Base-by-base conservation (phyloP, 2,329 filamentous ascomycete species). In the Talaromyces marneffei region DNA sequence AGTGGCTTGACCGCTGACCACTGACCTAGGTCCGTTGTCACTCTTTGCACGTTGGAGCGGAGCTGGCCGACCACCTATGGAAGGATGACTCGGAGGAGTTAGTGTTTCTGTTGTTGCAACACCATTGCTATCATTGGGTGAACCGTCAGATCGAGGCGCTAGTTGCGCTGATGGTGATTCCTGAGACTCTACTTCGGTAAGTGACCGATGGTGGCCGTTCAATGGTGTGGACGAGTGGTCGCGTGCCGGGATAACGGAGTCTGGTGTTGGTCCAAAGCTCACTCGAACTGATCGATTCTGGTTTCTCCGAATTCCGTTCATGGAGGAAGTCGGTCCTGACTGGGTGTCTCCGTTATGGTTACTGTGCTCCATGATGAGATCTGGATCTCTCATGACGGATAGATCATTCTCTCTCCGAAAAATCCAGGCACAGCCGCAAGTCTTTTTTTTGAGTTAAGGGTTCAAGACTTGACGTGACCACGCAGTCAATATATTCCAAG, bases 11-110 rank as follows among this genome's bases (percentile, higher is more conserved):
- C 37, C 53, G 27, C 75, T 71, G 35, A 70, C 65, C 12, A 68
- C 70, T 25, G 70, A 66, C 42, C 74, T 73, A 10, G 81, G 77
- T 40, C 79, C 80, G 74, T 80, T 80, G 65, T 85, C 79, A 69
- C 80, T 83, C 71, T 78, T 81, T 60, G 84, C 77, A 65, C 82
- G 78, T 63, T 79, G 72, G 63, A 80, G 62, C 64, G 72, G 70
- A 9, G 79, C 76, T 23, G 74, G 74, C 25, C 74, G 71, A 56
- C 66, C 69, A 44, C 65, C 67, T 44, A 71, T 70, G 16, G 71
- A 70, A n/a, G 68, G 65, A 31, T 71, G 69, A 63, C 70, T 71
- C 10, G 71, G 69, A 12, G 66, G 66, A n/a, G 68, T 62, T 52
- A 67, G 67, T 39, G 66, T 66, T 31, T 64, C 62, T n/a, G 70